These are phyloP conservation scores for Umbelopsis vinacea DNA, from an alignment of 192 early-diverging fungal genomes.

Conservation along the genomic window DNA sequence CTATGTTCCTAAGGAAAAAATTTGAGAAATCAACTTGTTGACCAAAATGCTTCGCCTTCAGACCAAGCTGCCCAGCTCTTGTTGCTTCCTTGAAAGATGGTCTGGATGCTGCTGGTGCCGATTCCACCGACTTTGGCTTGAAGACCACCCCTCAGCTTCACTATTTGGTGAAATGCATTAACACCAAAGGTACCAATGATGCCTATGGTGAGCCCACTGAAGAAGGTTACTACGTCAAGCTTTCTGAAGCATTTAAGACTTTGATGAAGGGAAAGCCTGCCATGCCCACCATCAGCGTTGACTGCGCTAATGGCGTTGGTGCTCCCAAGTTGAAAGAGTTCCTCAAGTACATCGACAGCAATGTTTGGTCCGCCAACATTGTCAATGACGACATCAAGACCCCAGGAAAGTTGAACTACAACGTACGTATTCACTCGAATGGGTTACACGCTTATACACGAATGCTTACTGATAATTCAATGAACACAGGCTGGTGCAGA, in stretches of 20 bases:
- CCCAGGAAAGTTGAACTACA: constrained; percentile 81
- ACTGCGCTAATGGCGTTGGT: constrained; percentile 97
- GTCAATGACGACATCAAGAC: constrained; percentile 76
- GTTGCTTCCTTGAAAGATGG: constrained; percentile 83
- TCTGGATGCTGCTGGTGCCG: constrained; percentile 70
- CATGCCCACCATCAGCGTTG: constrained; percentile 76
- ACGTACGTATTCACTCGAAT: constrained; percentile 51
- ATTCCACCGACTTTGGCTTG: constrained; percentile 81
- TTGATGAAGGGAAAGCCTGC: constrained; percentile 68
- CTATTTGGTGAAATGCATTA: constrained; percentile 55
- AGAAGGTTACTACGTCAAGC: constrained; percentile 92
- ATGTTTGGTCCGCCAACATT: constrained; percentile 67
- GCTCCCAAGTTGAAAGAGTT: constrained; percentile 88
- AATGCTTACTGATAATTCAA: constrained; percentile 15
- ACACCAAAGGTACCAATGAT: constrained; percentile 29
- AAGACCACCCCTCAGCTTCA: constrained; percentile 98
- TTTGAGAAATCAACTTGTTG: neutral
- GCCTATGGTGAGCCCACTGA: constrained; percentile 67
- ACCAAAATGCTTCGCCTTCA: constrained; percentile 18
- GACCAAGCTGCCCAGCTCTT: constrained; percentile 86
- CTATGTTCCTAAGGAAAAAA: neutral
- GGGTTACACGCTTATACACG: neutral
- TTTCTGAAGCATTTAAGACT: constrained; percentile 80
- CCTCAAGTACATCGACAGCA: constrained; percentile 62
- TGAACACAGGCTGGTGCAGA: constrained; percentile 89